A percentile compares a stretch with the other conserved stretches of the same genome.
Conservation (phyloP, 2,329 filamentous ascomycete species). For the Curvularia spicifera region DNA sequence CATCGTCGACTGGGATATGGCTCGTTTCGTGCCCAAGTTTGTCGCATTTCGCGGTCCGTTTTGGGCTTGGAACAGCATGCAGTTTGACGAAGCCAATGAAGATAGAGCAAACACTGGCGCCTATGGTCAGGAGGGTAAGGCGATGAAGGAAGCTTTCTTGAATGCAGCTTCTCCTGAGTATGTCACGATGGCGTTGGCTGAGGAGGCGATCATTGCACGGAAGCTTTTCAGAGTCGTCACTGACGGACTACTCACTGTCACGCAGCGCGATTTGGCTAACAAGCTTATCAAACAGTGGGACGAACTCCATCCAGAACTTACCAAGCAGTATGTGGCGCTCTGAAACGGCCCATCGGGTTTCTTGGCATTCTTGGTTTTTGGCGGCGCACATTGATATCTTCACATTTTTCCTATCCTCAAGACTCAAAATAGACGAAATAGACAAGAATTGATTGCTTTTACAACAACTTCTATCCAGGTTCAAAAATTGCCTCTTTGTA, state of each 20-base stretch:
- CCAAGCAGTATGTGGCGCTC: neutral
- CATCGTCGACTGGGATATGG: slow-evolving; percentile 46
- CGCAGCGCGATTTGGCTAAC: neutral
- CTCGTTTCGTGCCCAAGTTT: slow-evolving; percentile 38
- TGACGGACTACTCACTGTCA: neutral
- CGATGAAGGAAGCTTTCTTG: neutral
- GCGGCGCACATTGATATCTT: no score
- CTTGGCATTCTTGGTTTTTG: neutral
- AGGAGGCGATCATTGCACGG: slow-evolving; percentile 1
- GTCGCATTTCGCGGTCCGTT: slow-evolving; percentile 14
- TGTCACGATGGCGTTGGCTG: neutral
- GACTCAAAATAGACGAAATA: no score
- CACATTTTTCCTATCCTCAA: no score
- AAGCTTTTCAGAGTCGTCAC: slow-evolving; percentile 5
- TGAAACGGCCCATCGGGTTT: neutral
- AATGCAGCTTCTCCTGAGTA: neutral
- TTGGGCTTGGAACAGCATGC: slow-evolving; percentile 9
- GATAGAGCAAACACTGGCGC: neutral
- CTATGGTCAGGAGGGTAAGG: no score
- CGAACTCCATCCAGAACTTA: neutral
- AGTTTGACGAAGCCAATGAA: slow-evolving; percentile 2
- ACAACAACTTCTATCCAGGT: neutral
- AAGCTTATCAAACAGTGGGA: slow-evolving; percentile 1
- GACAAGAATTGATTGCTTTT: neutral
- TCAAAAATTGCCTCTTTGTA: neutral